Base-by-base conservation (phyloP, 352 stramenopile species). In the Pythium grandisporangium region DNA sequence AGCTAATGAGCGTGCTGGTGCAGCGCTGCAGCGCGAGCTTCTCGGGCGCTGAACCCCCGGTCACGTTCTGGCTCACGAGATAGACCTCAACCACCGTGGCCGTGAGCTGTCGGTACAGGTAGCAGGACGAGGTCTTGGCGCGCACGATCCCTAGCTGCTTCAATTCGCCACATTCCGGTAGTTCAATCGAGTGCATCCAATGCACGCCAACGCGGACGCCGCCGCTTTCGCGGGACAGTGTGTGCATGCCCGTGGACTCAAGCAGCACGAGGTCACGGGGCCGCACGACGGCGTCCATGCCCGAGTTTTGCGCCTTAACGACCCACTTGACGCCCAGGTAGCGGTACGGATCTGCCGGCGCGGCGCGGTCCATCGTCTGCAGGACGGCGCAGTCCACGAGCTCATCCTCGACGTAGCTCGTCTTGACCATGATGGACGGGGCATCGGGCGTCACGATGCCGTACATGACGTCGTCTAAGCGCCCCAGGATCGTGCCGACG, bases 301-400 rank as follows among this genome's bases (percentile, higher is more conserved):
- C n/a, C n/a, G n/a, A n/a, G n/a, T n/a, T n/a, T n/a, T n/a, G n/a
- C 21, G 29, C 58, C 26, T 62, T 63, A 17, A 71, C 35, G 5
- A 55, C 49, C 70, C 70, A 80, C 39, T 79, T 79, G 25, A 82
- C 42, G 3, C 66, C 66, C 11, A 82, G 20, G 39, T 63, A 79
- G 22, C 74, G 61, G 30, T 79, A 62, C 23, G 66, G 70, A n/a
- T 77, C 55, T 0, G 54, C 39, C 1, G 49, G 44, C 13, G 56
- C 59, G 13, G 60, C 63, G 10, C 62, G 36, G 30, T 78, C 65
- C 27, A 81, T 35, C 19, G 53, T 71, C 21, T 48, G 48, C 5
- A 81, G 52, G 34, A 77, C 36, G 6, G 55, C 48, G 34, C 57
- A 72, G 45, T 78, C 68, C 7, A 46, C 33, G 47, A 77, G 20